Evolutionary conservation across 768 basidiomycete genomes (phyloP), one percentile per base, ranked within the genome.

Genomic region (Collybia sordida): DNA sequence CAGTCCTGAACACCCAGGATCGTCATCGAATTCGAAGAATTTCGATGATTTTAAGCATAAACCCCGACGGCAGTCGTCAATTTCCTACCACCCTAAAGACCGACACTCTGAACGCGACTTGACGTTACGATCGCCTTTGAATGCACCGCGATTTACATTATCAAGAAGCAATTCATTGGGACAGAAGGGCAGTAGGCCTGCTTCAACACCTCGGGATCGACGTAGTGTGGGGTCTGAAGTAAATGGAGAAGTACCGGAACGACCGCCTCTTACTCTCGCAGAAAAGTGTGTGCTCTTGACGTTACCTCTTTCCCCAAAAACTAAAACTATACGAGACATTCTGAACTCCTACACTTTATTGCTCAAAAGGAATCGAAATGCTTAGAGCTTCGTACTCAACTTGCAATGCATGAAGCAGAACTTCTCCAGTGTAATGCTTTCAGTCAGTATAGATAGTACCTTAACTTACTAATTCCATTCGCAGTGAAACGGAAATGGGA

Each of bases 351-450:
- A n/a, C 86, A 80, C 24, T 86, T 86, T 51, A 93, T 93, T 44
- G 90, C 91, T 0, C 89, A 91, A 67, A 92, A 93, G 55, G 91
- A 93, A 63, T 81, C 87, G 0, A 87, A 83, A 63, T 91, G 88
- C 57, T 78, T 93, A 35, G 90, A 93, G 50, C 73, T 93, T 38
- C 83, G 89, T 15, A 81, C 85, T 4, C 88, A 90, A 56, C 80
- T 93, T 2, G 75, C 77, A 6, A 60, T 68, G 12, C 88, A 92
- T 56, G 90, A 93, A 68, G 76, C 75, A 2, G 91, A 92, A 60
- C 74, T 93, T 2, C 62, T 78, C 0, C 79, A 87, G 62, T 68
- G 83, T 85, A 62, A 49, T 81, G 67, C 6, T 45, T 23, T 27
- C 22, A 12, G 19, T 44, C 35, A 24, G 23, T 5, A 42, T 31